Conservation (phyloP, 192 early-diverging fungal species). For the Coemansia sp. region DNA sequence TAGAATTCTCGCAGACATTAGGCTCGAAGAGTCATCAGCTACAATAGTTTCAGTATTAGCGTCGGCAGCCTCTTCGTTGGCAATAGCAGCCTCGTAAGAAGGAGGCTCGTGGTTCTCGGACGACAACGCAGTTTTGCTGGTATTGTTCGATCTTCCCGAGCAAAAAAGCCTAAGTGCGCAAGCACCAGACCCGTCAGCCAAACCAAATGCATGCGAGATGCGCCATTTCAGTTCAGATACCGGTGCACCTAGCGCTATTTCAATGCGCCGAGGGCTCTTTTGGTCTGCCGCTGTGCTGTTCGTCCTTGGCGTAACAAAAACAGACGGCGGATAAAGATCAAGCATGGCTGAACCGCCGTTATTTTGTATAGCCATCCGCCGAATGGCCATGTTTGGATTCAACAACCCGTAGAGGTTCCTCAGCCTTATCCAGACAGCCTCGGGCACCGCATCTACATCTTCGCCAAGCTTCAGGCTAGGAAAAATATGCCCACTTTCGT, state of each 20-base stretch:
- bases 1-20: slow-evolving; percentile 26
- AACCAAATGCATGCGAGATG: slow-evolving; percentile 13
- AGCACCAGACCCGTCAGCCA: background rate
- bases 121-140: background rate
- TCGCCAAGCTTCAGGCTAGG: slow-evolving; percentile 32
- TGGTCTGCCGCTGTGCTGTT: background rate
- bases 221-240: slow-evolving; percentile 28
- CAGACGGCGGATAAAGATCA: slow-evolving; percentile 30
- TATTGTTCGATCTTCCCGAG: background rate
- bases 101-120: slow-evolving; percentile 8
- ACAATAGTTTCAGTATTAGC: background rate
- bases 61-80: slow-evolving; percentile 1
- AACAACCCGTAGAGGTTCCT: slow-evolving; percentile 49
- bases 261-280: slow-evolving; percentile 17
- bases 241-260: slow-evolving; percentile 26
- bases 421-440: slow-evolving; percentile 56
- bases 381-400: slow-evolving; percentile 1
- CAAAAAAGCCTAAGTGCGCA: background rate
- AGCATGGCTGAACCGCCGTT: slow-evolving; percentile 11
- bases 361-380: slow-evolving; percentile 17
- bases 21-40: slow-evolving; percentile 4
- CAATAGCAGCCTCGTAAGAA: slow-evolving; percentile 24
- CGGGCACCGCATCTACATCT: slow-evolving; percentile 48
- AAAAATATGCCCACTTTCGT: slow-evolving; percentile 32
- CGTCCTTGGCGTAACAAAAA: slow-evolving; percentile 9